Percentiles rank a stretch among this genome's conserved stretches.
Conservation (phyloP, 2,329 filamentous ascomycete species). For the Aspergillus alliaceus region DNA sequence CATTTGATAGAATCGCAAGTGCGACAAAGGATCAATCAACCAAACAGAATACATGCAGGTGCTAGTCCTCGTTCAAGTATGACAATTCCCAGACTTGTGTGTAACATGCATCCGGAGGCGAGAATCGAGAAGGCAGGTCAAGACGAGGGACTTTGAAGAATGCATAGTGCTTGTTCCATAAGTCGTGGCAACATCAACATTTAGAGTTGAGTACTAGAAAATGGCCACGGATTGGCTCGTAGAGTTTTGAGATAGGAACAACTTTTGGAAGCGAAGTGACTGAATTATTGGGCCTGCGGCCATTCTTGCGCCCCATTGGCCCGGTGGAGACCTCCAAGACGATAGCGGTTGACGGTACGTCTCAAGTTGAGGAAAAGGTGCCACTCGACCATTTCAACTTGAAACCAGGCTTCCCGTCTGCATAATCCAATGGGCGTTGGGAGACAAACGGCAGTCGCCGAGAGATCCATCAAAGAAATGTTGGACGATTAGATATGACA, state of each 20-base stretch:
- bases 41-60: neutral
- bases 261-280: constrained; percentile 2
- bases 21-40: neutral
- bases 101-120: neutral
- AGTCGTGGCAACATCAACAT: neutral
- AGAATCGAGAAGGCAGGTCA: too few relatives aligned
- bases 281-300: constrained; percentile 1
- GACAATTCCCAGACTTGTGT: neutral
- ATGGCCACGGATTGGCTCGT: constrained; percentile 3
- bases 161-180: too few relatives aligned
- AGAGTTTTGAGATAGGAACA: neutral
- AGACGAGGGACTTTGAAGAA: too few relatives aligned
- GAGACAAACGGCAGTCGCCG: neutral
- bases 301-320: constrained; percentile 10
- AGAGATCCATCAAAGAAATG: neutral
- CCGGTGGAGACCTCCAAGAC: constrained; percentile 13
- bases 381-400: constrained; percentile 15
- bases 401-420: constrained; percentile 21
- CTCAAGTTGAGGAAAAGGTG: constrained; percentile 21
- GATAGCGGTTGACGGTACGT: constrained; percentile 17
- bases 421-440: constrained; percentile 4
- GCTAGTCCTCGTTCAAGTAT: neutral
- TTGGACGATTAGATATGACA: neutral
- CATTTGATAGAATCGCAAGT: constrained; percentile 8
- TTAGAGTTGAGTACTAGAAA: neutral